Conservation (phyloP, 148 eudicot genomes). For the Dianthus caryophyllus region DNA sequence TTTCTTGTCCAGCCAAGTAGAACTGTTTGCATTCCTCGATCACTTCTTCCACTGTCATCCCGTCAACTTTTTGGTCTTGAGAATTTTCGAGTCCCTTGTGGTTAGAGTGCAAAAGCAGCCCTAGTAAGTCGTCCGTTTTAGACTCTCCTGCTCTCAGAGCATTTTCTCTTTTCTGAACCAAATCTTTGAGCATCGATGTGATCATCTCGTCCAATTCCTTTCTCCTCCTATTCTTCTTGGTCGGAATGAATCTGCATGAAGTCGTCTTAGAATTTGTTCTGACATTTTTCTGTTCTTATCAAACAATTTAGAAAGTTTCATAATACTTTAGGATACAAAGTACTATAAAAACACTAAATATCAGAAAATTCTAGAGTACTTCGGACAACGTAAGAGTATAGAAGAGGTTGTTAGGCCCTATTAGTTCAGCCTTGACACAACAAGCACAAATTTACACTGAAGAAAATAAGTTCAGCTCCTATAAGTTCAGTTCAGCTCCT, state of each 20-base stretch:
- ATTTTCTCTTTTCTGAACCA: constrained; percentile 35
- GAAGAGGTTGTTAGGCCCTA: too few relatives aligned
- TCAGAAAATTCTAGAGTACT: too few relatives aligned
- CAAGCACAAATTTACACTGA: too few relatives aligned
- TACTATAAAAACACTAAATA: too few relatives aligned
- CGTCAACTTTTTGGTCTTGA: not conserved
- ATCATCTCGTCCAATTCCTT: constrained; percentile 34
- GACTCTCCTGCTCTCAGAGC: constrained; percentile 25
- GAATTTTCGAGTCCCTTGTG: constrained; percentile 1
- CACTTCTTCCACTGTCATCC: constrained; percentile 43
- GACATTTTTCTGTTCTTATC: too few relatives aligned
- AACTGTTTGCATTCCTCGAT: constrained; percentile 61
- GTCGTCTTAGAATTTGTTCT: too few relatives aligned
- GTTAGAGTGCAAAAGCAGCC: constrained; percentile 42
- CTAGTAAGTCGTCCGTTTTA: constrained; percentile 36
- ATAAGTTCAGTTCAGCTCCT: too few relatives aligned
- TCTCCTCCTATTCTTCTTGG: constrained; percentile 40
- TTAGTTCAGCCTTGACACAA: too few relatives aligned
- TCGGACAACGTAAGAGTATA: too few relatives aligned
- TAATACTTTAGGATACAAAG: too few relatives aligned
- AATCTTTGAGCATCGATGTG: constrained; percentile 35
- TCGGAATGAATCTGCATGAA: constrained; percentile 40
- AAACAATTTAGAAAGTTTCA: too few relatives aligned
- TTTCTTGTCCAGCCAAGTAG: constrained; percentile 63
- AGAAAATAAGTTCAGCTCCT: too few relatives aligned